Evolutionary conservation across 345 rosid genomes (phyloP), one percentile per base, ranked within the genome.

Genomic region (Jatropha curcas): DNA sequence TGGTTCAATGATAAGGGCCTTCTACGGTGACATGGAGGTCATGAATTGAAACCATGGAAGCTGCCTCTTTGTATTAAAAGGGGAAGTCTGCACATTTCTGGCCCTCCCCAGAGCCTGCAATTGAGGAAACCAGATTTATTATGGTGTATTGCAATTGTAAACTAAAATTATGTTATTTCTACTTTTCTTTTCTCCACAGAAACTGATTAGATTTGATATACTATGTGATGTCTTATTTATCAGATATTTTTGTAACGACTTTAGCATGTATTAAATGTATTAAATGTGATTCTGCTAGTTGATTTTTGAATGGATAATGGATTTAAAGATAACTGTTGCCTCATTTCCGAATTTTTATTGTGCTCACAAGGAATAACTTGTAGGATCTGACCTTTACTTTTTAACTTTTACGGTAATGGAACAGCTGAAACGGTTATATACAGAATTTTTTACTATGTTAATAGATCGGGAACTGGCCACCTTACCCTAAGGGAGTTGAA

Each of bases 401-500:
- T 37, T 22, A 37, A 61, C 74, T 67, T 81, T 68, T 9, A 72
- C 65, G 52, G 74, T 13, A 72, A 69, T 81, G 81, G 73, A 62
- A 78, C 96, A 95, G 99, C 98, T 84, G 99, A 95, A 85, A 95
- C 99, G 76, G 99, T 95, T 62, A 88, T 91, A 82, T 95, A 88
- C 82, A 82, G 99, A 87, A 95, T 95, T 81, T 95, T 87, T 82
- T 92, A 90, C 90, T 85, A 89, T 84, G 81, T 92, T 74, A 95
- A 91, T 86, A 87, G 97, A 85, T 67, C 89, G 31, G 94, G 92
- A 70, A 91, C 87, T 92, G 98, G 99, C 46, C 92, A 76, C 77
- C 86, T 92, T 67, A 87, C 93, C 56, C 84, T 95, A 68, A 87
- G 89, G 86, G 99, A 95, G 86, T 86, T 95, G 76, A 95, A 88